Evolutionary conservation across 2,329 filamentous ascomycete species (phyloP).

Genomic region (Fusarium secorum): DNA sequence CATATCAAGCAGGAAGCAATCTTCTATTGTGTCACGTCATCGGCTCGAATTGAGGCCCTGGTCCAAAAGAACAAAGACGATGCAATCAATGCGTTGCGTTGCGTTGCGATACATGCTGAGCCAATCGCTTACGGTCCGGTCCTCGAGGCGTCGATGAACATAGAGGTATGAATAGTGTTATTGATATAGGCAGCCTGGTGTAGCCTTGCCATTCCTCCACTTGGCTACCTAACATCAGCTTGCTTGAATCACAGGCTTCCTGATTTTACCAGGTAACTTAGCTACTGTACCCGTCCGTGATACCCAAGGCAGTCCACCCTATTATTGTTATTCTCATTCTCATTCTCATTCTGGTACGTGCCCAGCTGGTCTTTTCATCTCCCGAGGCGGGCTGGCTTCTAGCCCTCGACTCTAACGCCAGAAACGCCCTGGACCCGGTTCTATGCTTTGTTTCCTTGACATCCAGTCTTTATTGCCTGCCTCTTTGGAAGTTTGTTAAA

Average conservation of each 20-base stretch:
- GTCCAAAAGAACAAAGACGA: slow-evolving; percentile 4
- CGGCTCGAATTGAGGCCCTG: neutral
- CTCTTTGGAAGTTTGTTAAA: neutral
- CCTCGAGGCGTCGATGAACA: slow-evolving; percentile 9
- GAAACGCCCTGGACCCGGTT: slow-evolving; percentile 15
- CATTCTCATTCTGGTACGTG: slow-evolving; percentile 22
- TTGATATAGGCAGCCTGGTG: neutral
- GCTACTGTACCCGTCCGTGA: neutral
- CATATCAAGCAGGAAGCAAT: neutral
- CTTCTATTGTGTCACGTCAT: neutral
- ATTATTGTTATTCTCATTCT: neutral
- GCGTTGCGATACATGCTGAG: neutral
- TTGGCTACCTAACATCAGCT: neutral
- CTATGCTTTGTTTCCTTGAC: slow-evolving; percentile 9
- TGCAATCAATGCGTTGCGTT: neutral
- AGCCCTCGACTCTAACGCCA: slow-evolving; percentile 28
- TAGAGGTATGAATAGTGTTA: neutral
- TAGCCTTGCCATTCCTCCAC: neutral
- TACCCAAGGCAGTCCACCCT: neutral
- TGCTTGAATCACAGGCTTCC: slow-evolving; percentile 4
- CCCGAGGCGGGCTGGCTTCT: slow-evolving; percentile 14
- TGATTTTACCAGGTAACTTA: neutral
- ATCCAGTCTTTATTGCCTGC: neutral
- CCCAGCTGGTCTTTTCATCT: slow-evolving; percentile 26
- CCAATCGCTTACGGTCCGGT: slow-evolving; percentile 11